A percentile compares a stretch with the other conserved stretches of the same genome.
Conservation (phyloP, 306 rosid genomes). For the Adenanthera pavonina region DNA sequence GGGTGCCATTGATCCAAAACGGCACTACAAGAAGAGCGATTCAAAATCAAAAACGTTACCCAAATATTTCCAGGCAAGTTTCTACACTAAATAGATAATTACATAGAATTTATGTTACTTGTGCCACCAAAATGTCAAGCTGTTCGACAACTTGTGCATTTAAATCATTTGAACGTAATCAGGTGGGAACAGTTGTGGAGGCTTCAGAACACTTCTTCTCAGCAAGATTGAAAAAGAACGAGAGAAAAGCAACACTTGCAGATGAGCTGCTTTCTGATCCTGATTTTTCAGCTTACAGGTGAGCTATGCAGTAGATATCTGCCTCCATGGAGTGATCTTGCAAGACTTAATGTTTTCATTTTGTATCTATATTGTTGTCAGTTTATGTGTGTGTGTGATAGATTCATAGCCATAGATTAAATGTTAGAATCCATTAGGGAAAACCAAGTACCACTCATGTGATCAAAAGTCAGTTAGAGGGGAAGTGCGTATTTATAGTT, state of each 20-base stretch:
- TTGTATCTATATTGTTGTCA: not conserved
- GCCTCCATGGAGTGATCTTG: not conserved
- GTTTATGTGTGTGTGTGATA: not conserved
- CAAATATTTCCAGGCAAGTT: constrained; percentile 86
- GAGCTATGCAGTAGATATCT: constrained; percentile 3
- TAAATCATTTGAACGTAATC: constrained; percentile 34
- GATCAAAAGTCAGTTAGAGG: not conserved
- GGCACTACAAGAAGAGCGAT: constrained; percentile 85
- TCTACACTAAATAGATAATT: constrained; percentile 1
- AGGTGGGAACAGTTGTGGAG: constrained; percentile 85
- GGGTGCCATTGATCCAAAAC: constrained; percentile 79
- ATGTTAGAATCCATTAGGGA: not conserved
- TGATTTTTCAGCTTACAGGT: constrained; percentile 59
- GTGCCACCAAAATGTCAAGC: constrained; percentile 20
- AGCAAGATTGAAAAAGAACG: constrained; percentile 78
- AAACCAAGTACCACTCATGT: not conserved
- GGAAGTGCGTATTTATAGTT: not conserved
- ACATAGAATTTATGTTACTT: not conserved
- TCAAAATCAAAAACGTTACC: constrained; percentile 61
- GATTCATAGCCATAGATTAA: not conserved
- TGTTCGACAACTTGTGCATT: not conserved
- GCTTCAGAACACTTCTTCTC: constrained; percentile 73
- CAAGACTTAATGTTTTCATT: not conserved
- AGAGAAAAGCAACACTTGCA: constrained; percentile 77
- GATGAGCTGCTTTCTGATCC: constrained; percentile 67